These are phyloP conservation scores for Phaffia rhodozyma DNA, from an alignment of 1,284 basidiomycete genomes.

Conservation along the genomic window DNA sequence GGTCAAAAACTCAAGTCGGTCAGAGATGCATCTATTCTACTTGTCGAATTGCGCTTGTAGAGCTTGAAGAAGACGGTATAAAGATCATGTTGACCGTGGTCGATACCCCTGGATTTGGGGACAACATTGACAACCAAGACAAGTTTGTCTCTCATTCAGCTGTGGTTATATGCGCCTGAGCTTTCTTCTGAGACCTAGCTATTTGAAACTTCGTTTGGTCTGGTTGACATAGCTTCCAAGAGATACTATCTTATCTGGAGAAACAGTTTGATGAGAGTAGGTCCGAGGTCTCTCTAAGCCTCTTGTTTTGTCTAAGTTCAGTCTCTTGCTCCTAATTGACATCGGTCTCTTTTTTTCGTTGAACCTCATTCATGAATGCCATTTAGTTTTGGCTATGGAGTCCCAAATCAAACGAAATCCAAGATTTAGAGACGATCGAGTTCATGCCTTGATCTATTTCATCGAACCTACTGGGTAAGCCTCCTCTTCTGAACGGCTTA, in stretches of 20 bases:
- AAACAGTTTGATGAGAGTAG: constrained; percentile 90
- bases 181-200: background rate
- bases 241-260: constrained; percentile 94
- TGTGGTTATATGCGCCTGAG: no score
- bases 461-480: constrained; percentile 84
- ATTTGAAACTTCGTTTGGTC: no score
- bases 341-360: background rate
- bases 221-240: constrained; percentile 60
- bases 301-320: no score
- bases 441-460: constrained; percentile 95
- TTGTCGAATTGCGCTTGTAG: constrained; percentile 36
- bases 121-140: constrained; percentile 98
- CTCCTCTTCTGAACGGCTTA: background rate
- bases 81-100: constrained; percentile 96
- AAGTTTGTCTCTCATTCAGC: constrained; percentile 51
- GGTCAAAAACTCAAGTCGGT: background rate
- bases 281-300: background rate
- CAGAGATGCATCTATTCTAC: background rate
- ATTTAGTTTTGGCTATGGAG: constrained; percentile 75
- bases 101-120: constrained; percentile 97
- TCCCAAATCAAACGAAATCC: constrained; percentile 99
- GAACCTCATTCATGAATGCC: background rate
- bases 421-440: constrained; percentile 93
- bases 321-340: no score
- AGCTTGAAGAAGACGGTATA: constrained; percentile 96